Evolutionary conservation across 805 yeast species (phyloP), one percentile per base, ranked within the genome.

Genomic region (Citeromyces nyonsensis): DNA sequence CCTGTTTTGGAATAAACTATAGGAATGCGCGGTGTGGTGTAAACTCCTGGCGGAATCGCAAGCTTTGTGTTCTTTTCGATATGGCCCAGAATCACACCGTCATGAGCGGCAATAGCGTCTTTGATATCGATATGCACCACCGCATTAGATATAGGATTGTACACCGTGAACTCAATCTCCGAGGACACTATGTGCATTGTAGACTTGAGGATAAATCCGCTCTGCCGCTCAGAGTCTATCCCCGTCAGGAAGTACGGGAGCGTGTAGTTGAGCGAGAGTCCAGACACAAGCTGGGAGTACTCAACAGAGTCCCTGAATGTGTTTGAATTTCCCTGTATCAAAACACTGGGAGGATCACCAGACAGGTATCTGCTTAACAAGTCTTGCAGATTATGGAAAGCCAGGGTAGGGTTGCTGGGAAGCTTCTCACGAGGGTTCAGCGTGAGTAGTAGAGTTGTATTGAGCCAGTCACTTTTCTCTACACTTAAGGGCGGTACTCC

Each of bases 181-280:
- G 74, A 65, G 0, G 65, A 52, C 50, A 72, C 51, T 3, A 73
- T 39, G 45, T 73, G 78, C 51, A 73, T 63, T 0, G 67, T 66
- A 4, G 69, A 58, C 10, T 59, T 63, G 1, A 65, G 33, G 5
- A 73, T 48, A 35, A 72, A 72, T 2, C 66, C 64, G 9, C 42
- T 27, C 12, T 33, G 29, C 4, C 38, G 37, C 9, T 32, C 37
- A 9, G 24, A 13, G 6, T 26, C 35, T 4, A 20, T 32, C 11
- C 11, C 32, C 30, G 30, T 18, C 10, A 32, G 34, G 15, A 51
- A 36, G 15, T 43, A 40, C 12, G 61, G 61, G 11, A 52, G 18
- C 4, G 33, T 36, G 22, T 62, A 35, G 10, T 47, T 49, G 3
- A 63, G 11, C 0, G 41, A 29, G 7, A 59, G 3, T 0, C 38